Evolutionary conservation across 2,329 filamentous ascomycete species (phyloP).

Genomic region (Trichocomaceae sp.): DNA sequence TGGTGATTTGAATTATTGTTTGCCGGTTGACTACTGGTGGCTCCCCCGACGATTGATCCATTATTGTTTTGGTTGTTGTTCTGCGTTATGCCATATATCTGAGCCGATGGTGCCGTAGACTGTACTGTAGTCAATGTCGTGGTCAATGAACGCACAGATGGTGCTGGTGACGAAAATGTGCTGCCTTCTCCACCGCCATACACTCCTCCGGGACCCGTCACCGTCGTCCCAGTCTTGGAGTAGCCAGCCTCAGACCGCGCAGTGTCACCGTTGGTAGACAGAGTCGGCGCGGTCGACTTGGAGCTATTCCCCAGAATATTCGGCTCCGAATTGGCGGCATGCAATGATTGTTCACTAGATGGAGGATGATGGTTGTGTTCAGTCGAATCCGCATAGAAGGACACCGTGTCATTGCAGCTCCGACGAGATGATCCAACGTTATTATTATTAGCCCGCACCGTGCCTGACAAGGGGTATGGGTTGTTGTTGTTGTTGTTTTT

Average conservation of each 20-base stretch:
- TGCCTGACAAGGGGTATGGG: conserved; percentile 81
- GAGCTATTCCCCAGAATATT: conserved; percentile 57
- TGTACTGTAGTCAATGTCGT: conserved; percentile 62
- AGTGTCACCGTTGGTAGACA: conserved; percentile 76
- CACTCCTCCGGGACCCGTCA: conserved; percentile 59
- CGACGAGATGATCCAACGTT: conserved; percentile 33
- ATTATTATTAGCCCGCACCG: conserved; percentile 42
- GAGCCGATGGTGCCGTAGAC: conserved; percentile 50
- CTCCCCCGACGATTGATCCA: conserved; percentile 22
- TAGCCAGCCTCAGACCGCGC: conserved; percentile 67
- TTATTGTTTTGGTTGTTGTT: conserved; percentile 20
- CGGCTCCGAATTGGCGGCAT: conserved; percentile 55
- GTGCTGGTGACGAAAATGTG: conserved; percentile 60
- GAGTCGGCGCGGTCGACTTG: conserved; percentile 69
- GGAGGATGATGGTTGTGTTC: conserved; percentile 43
- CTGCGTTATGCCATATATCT: conserved; percentile 29
- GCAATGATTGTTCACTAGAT: conserved; percentile 57
- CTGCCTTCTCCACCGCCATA: conserved; percentile 61
- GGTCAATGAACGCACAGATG: conserved; percentile 58
- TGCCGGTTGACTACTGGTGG: conserved; percentile 31
- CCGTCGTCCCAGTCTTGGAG: conserved; percentile 73
- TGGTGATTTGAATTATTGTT: conserved; percentile 32
- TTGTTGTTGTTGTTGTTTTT: conserved; percentile 76
- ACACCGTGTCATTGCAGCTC: conserved; percentile 34
- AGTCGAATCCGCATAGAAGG: conserved; percentile 47